Evolutionary conservation across 495 filamentous ascomycete genomes (phyloP), one percentile per base, ranked within the genome.

Genomic region (Glarea lozoyensis): DNA sequence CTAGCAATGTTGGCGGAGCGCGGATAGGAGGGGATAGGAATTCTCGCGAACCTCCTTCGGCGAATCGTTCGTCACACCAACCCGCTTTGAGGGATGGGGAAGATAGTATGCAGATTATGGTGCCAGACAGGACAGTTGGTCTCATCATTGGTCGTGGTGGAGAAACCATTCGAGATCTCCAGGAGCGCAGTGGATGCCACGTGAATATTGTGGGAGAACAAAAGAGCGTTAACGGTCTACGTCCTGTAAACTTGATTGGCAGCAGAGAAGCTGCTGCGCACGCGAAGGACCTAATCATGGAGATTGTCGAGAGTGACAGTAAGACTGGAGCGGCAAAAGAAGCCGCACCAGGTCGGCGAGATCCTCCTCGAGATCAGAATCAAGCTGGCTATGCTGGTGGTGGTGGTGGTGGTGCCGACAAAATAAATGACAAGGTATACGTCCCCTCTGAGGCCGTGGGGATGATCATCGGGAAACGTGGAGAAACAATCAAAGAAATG

Each of bases 381-480:
- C 56, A 60, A 15, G 64, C 62, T 32, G 64, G 61, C 36, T 67
- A 63, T 0, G 31, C 32, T 41, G 63, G 60, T 13, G 64, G 57
- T 16, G 57, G 43, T 18, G 65, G 62, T 37, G 66, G 62, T 38
- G 69, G 63, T 0, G 60, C 51, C 21, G 79, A 83, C 44, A 84
- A 82, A 61, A 66, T 85, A 49, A 87, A 80, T 48, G 86, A 90
- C 53, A 79, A 72, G 12, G 87, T 92, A 46, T 76, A 69, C 23
- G 86, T 92, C 0, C 86, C 86, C 2, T 86, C 82, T 12, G 86
- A 92, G 53, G 81, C 86, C 7, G 86, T 92, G 16, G 86, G 86
- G 39, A 92, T 92, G 86, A 89, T 90, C 45, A 90, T 90, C 43
- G 85, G 85, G 49, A 88, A 88, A 64, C 82, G 84, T 37, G 85